Percentiles rank a stretch among this genome's conserved stretches.
Evolutionary conservation across 495 filamentous ascomycete genomes (phyloP).

Genomic region (Lophium mytilinum): DNA sequence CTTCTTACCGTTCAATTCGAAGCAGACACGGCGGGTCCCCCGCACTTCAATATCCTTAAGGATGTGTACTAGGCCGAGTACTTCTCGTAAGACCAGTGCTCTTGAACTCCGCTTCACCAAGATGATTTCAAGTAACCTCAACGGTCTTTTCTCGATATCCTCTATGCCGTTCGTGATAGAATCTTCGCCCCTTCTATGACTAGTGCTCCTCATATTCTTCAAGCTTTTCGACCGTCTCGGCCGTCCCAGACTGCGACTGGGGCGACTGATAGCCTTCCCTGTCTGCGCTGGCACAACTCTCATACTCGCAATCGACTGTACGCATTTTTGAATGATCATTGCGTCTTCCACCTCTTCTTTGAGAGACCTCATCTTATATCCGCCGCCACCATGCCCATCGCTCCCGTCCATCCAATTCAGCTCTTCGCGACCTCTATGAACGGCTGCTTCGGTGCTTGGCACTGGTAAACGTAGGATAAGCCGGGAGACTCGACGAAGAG

Average conservation of each 20-base stretch:
- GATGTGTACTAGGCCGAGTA: slow-evolving; percentile 2
- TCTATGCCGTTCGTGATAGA: neutral
- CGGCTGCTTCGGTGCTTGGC: slow-evolving; percentile 15
- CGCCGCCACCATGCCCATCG: slow-evolving; percentile 19
- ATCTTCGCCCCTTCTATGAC: neutral
- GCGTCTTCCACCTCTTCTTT: slow-evolving; percentile 15
- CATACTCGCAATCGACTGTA: slow-evolving; percentile 5
- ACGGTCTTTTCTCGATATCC: neutral
- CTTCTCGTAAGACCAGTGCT: slow-evolving; percentile 11
- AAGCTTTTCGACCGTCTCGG: neutral
- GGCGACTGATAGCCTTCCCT: neutral
- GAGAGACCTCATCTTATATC: slow-evolving; percentile 16
- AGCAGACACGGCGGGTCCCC: slow-evolving; percentile 8
- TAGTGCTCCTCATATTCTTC: slow-evolving; percentile 1
- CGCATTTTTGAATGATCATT: slow-evolving; percentile 12
- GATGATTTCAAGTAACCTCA: slow-evolving; percentile 18
- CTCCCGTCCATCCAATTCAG: slow-evolving; percentile 24
- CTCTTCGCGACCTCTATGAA: slow-evolving; percentile 10
- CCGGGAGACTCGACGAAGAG: slow-evolving; percentile 13
- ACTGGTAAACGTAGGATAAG: slow-evolving; percentile 17
- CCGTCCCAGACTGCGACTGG: neutral
- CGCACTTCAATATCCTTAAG: slow-evolving; percentile 8
- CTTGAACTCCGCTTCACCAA: slow-evolving; percentile 17
- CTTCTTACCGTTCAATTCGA: slow-evolving; percentile 16
- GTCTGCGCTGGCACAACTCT: neutral